phyloP scores from a whole-genome alignment of 768 basidiomycete genomes.

The Agaricus bisporus region DNA sequence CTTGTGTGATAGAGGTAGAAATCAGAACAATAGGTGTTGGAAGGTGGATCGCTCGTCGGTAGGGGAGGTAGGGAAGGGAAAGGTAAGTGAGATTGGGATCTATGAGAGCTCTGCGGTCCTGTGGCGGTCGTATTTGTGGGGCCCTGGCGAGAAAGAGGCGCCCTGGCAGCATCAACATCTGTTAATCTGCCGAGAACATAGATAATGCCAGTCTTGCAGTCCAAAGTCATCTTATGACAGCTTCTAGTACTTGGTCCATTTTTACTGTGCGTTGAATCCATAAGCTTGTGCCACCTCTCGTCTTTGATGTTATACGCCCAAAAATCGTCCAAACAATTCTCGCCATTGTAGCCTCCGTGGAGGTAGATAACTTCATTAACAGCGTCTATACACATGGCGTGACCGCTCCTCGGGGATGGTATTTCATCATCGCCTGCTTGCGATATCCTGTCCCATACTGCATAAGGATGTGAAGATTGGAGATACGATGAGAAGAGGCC shows the following conservation, averaged over 20 bases:
- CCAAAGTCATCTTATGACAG: conserved; percentile 82
- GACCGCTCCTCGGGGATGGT: conserved; percentile 67
- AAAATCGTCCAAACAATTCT: conserved; percentile 69
- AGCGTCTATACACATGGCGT: conserved; percentile 76
- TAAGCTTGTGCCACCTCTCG: conserved; percentile 58
- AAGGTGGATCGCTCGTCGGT: conserved; percentile 3
- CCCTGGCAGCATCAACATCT: conserved; percentile 39
- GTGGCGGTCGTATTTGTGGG: neutral
- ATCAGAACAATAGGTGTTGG: conserved; percentile 47
- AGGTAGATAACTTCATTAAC: conserved; percentile 61
- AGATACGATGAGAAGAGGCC: conserved; percentile 62
- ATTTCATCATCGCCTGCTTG: conserved; percentile 63
- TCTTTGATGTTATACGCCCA: conserved; percentile 63
- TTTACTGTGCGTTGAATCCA: conserved; percentile 46
- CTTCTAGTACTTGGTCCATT: conserved; percentile 68
- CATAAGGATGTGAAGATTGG: conserved; percentile 49
- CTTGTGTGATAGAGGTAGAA: conserved; percentile 73
- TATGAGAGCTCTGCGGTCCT: neutral
- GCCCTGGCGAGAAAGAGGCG: neutral
- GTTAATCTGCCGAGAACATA: conserved; percentile 68
- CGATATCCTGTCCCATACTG: conserved; percentile 53
- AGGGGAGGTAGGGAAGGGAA: conserved; percentile 3
- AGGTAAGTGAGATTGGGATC: neutral
- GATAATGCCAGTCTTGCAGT: conserved; percentile 60
- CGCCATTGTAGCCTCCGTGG: conserved; percentile 76